A percentile compares a stretch with the other conserved stretches of the same genome.
These are phyloP conservation scores for Magnolia sinica DNA, from an alignment of 164 flowering plant species.

Conservation along the genomic window DNA sequence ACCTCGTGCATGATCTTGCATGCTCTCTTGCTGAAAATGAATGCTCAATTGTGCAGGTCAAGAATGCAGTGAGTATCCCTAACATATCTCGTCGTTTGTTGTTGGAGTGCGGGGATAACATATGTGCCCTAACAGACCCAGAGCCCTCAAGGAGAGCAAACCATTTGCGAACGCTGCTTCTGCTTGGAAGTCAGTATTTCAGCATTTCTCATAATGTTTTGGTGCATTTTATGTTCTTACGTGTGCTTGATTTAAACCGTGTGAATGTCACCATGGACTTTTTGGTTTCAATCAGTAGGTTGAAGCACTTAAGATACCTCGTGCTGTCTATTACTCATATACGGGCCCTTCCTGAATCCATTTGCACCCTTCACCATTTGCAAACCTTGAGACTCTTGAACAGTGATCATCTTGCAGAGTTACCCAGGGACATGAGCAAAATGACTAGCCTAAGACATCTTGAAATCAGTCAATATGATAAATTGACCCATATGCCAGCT, in stretches of 20 bases:
- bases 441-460: slow-evolving; percentile 13
- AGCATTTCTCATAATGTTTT: background rate
- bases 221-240: background rate
- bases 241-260: background rate
- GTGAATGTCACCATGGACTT: background rate
- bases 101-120: background rate
- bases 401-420: slow-evolving; percentile 11
- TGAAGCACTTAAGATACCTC: slow-evolving; percentile 8
- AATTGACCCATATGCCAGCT: background rate
- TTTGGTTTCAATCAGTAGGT: background rate
- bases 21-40: background rate
- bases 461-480: background rate
- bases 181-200: background rate
- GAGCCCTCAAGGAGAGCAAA: background rate
- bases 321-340: too few relatives aligned
- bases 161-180: background rate
- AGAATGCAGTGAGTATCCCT: background rate
- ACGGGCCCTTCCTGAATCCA: slow-evolving; percentile 14
- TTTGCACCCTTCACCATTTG: slow-evolving; percentile 15
- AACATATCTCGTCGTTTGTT: background rate
- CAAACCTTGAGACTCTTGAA: slow-evolving; percentile 20
- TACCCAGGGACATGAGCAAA: background rate
- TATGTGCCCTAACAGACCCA: background rate
- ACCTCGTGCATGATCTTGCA: slow-evolving; percentile 3
- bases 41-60: background rate